Base-by-base conservation (phyloP, 1,284 basidiomycete genomes). In the Apiotrichum mycotoxinovorans region DNA sequence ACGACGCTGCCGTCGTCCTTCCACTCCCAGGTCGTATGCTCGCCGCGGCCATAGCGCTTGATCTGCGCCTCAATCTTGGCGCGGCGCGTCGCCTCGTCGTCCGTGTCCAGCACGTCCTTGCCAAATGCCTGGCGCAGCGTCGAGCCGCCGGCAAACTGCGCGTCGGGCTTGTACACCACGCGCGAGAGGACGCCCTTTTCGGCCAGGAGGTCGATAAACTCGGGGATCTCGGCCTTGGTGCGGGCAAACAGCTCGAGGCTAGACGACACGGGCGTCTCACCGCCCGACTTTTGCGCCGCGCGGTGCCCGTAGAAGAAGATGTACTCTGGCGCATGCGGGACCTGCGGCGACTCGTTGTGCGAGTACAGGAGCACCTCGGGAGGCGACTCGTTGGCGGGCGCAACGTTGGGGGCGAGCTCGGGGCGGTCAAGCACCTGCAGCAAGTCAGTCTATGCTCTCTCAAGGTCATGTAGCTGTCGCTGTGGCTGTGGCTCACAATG, bases 331-430 rank as follows among this genome's bases (percentile, higher is more conserved):
- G 55, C 58, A 22, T 62, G 62, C 10, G 62, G 57, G 9, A 64
- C 60, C 51, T 56, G 56, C 5, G 52, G 52, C 22, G 34, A 46
- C 53, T 63, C 60, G 57, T 64, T 64, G 57, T 64, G 59, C 30
- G 52, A 52, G 57, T 52, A 63, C 27, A 64, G 52, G 23, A 51
- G 49, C 2, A 49, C 49, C 11, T 50, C 26, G 12, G 42, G 37
- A 9, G 60, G 54, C n/a, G 41, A 38, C 51, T 64, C 62, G 49
- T 64, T 64, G 14, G 62, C 62, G 1, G 62, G 62, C 12, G 56
- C 45, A 27, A 64, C 60, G 34, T 64, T 60, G n/a, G 47, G 50
- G 5, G 62, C 62, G 4, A 62, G 51, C 48, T 41, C 35, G 17
- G 20, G 51, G 3, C 62, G 50, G 22, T 60, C 56, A 18, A 59